Conservation (phyloP, 371 early-diverging fungal genomes). For the Lichtheimia hyalospora region DNA sequence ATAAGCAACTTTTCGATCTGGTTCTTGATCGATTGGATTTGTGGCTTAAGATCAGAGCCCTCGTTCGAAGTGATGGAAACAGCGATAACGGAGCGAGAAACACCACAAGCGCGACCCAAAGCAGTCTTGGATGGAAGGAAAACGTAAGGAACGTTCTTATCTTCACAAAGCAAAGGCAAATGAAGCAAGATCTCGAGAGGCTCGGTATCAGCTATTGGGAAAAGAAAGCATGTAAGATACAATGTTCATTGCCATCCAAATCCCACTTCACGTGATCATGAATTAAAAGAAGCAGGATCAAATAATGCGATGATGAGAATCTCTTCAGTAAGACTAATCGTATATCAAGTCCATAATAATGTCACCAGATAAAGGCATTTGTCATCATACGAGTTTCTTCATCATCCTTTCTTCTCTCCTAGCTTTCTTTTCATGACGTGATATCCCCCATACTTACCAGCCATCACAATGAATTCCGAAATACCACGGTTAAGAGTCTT, state of each 20-base stretch:
- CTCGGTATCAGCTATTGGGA: slow-evolving; percentile 84
- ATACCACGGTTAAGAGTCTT: slow-evolving; percentile 99
- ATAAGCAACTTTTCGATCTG: slow-evolving; percentile 93
- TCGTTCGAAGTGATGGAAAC: slow-evolving; percentile 95
- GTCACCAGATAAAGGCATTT: slow-evolving; percentile 17
- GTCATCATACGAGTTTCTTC: slow-evolving; percentile 11
- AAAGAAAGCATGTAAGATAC: slow-evolving; percentile 1
- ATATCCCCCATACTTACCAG: slow-evolving; percentile 52
- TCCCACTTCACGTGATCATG: too few species aligned
- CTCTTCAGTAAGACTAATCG: slow-evolving; percentile 31
- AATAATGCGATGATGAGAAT: neutral
- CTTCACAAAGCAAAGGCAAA: slow-evolving; percentile 98
- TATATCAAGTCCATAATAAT: slow-evolving; percentile 14
- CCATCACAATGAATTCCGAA: slow-evolving; percentile 98
- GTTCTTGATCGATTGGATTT: slow-evolving; percentile 88
- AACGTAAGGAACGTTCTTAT: slow-evolving; percentile 95
- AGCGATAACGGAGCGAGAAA: slow-evolving; percentile 93
- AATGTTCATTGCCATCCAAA: too few species aligned
- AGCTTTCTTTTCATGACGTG: neutral
- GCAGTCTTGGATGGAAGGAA: slow-evolving; percentile 97
- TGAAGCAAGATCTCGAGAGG: slow-evolving; percentile 98
- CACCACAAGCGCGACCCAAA: slow-evolving; percentile 98
- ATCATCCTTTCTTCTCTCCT: slow-evolving; percentile 1
- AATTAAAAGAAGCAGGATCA: neutral
- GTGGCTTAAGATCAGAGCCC: slow-evolving; percentile 91